Percentiles rank a stretch among this genome's conserved stretches.
phyloP scores from a whole-genome alignment of 1,284 basidiomycete genomes.

The Austroboletus niveus region DNA sequence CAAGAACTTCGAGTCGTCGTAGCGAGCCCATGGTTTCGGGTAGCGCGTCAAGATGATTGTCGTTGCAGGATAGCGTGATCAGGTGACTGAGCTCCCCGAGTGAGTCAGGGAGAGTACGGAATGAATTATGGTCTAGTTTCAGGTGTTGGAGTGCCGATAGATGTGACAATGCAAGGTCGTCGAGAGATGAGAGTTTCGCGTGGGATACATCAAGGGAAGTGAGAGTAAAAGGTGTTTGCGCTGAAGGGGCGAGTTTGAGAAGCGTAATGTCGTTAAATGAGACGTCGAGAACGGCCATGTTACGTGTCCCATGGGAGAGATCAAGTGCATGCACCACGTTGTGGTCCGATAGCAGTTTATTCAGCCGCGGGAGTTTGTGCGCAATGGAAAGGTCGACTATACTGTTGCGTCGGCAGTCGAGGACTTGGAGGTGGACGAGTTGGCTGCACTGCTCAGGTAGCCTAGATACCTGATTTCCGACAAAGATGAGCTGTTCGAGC shows the following conservation, averaged over 20 bases:
- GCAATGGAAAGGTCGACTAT: slow-evolving; percentile 75
- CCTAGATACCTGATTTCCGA: slow-evolving; percentile 82
- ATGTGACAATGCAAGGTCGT: slow-evolving; percentile 70
- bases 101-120: slow-evolving; percentile 82
- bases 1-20: slow-evolving; percentile 73
- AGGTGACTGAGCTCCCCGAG: slow-evolving; percentile 75
- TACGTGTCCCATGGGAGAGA: slow-evolving; percentile 62
- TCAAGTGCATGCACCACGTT: slow-evolving; percentile 82
- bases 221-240: slow-evolving; percentile 60
- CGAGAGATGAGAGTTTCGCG: slow-evolving; percentile 85
- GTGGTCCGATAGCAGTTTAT: slow-evolving; percentile 73
- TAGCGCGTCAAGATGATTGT: slow-evolving; percentile 82
- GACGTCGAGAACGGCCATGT: slow-evolving; percentile 61
- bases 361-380: slow-evolving; percentile 67
- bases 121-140: slow-evolving; percentile 84
- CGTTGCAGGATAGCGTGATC: slow-evolving; percentile 79
- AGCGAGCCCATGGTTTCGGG: slow-evolving; percentile 80
- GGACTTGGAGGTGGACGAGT: slow-evolving; percentile 62
- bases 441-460: slow-evolving; percentile 71
- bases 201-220: slow-evolving; percentile 87
- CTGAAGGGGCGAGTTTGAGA: slow-evolving; percentile 64
- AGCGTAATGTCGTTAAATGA: slow-evolving; percentile 84
- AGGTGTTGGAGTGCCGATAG: slow-evolving; percentile 73
- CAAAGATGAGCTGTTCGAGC: slow-evolving; percentile 79
- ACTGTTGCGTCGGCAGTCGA: slow-evolving; percentile 85